Conservation (phyloP, 1,284 basidiomycete species). For the Leccinum subatratum region DNA sequence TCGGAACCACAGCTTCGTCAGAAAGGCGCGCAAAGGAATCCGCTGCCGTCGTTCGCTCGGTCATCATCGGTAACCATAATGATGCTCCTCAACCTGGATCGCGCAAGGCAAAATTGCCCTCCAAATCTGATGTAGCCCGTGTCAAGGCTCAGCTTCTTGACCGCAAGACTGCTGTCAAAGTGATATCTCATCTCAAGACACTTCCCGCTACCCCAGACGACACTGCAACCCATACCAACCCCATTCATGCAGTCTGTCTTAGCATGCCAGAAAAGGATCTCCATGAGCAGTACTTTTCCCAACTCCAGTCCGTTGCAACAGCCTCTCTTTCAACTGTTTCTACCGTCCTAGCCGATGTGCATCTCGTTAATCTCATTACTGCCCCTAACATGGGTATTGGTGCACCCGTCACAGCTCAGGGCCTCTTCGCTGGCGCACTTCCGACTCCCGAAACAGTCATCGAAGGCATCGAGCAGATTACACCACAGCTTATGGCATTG, state of each 20-base stretch:
- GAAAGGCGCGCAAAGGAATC: constrained; percentile 61
- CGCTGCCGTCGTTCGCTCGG: constrained; percentile 56
- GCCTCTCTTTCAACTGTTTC: constrained; percentile 50
- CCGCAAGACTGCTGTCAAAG: constrained; percentile 61
- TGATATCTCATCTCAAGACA: constrained; percentile 62
- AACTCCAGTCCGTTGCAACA: constrained; percentile 41
- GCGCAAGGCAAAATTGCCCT: constrained; percentile 37
- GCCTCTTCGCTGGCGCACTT: constrained; percentile 65
- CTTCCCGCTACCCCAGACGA: constrained; percentile 37
- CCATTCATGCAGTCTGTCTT: constrained; percentile 75
- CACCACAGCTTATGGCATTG: constrained; percentile 70
- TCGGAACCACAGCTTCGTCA: constrained; percentile 32
- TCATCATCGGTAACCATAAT: constrained; percentile 59
- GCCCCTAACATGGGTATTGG: constrained; percentile 59
- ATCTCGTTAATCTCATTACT: constrained; percentile 52
- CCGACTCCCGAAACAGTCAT: constrained; percentile 69
- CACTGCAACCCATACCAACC: constrained; percentile 25
- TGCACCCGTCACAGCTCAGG: constrained; percentile 48
- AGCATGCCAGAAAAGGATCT: constrained; percentile 56
- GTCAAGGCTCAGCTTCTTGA: constrained; percentile 66
- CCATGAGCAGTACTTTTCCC: constrained; percentile 51
- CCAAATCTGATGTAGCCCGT: constrained; percentile 55
- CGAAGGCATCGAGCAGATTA: constrained; percentile 62
- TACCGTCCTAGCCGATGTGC: constrained; percentile 50
- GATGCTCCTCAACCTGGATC: constrained; percentile 25